phyloP scores from a whole-genome alignment of 345 rosid species.

The Acer saccharum region DNA sequence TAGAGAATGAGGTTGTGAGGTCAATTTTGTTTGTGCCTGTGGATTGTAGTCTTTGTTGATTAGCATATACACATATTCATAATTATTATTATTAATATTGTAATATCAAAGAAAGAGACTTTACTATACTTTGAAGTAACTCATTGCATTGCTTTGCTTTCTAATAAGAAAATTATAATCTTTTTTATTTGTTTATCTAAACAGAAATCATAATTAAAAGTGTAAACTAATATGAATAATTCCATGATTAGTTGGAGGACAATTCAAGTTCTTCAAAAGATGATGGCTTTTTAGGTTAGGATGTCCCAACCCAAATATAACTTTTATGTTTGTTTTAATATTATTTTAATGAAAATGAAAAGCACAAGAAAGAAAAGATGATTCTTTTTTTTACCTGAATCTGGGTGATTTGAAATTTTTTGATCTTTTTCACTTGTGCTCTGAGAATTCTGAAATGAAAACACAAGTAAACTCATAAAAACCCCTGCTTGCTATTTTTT shows the following conservation, averaged over 20 bases:
- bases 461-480: background rate
- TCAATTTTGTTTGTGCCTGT: slow-evolving; percentile 38
- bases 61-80: background rate
- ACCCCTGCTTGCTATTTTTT: background rate
- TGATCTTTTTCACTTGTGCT: background rate
- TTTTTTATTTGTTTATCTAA: too few species aligned
- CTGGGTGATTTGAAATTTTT: background rate
- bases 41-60: slow-evolving; percentile 23
- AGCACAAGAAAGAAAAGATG: background rate
- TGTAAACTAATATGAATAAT: background rate
- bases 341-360: slow-evolving; percentile 5
- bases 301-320: slow-evolving; percentile 12
- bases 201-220: background rate
- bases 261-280: slow-evolving; percentile 10
- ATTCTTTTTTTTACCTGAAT: background rate
- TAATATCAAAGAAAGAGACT: slow-evolving; percentile 13
- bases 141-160: slow-evolving; percentile 22
- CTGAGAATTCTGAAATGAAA: slow-evolving; percentile 1
- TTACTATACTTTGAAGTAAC: slow-evolving; percentile 37
- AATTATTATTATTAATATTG: background rate
- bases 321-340: slow-evolving; percentile 20
- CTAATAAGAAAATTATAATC: background rate
- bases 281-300: slow-evolving; percentile 10
- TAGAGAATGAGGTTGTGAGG: slow-evolving; percentile 25
- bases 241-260: background rate